A percentile compares a stretch with the other conserved stretches of the same genome.
Evolutionary conservation across 225 moss, liverwort and hornwort species (phyloP).

Genomic region (Anthoceros angustus): DNA sequence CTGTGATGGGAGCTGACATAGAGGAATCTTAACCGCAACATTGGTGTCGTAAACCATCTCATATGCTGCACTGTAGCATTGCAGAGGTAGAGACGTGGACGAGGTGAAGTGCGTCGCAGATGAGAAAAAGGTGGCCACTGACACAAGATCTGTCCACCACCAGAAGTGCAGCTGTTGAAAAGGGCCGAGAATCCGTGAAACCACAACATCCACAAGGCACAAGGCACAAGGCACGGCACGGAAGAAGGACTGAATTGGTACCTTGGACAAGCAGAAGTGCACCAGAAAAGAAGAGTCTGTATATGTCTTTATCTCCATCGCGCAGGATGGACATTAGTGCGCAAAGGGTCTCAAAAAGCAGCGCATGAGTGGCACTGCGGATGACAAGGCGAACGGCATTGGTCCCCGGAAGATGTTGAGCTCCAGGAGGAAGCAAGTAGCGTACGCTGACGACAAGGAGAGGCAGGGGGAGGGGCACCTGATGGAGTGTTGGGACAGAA

Average conservation of each 20-base stretch:
- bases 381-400: conserved; percentile 5
- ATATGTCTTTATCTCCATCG: conserved; percentile 59
- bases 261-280: conserved; percentile 69
- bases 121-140: conserved; percentile 64
- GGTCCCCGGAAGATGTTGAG: neutral
- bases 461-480: conserved; percentile 20
- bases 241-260: conserved; percentile 6
- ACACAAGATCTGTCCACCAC: conserved; percentile 46
- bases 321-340: conserved; percentile 56
- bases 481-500: conserved; percentile 66
- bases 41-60: conserved; percentile 16
- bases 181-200: neutral
- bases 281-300: conserved; percentile 51
- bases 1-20: conserved; percentile 27
- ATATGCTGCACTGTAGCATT: conserved; percentile 47
- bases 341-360: conserved; percentile 62
- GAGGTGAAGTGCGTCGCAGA: conserved; percentile 28
- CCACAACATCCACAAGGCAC: neutral
- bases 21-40: conserved; percentile 19
- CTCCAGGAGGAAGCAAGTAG: neutral
- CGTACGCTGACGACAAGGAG: neutral
- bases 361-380: conserved; percentile 52
- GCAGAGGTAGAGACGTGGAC: conserved; percentile 45
- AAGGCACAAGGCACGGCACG: neutral
- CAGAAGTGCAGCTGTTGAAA: conserved; percentile 1